Base-by-base conservation (phyloP, 805 yeast genomes). In the Kodamaea kaohsiungensis region DNA sequence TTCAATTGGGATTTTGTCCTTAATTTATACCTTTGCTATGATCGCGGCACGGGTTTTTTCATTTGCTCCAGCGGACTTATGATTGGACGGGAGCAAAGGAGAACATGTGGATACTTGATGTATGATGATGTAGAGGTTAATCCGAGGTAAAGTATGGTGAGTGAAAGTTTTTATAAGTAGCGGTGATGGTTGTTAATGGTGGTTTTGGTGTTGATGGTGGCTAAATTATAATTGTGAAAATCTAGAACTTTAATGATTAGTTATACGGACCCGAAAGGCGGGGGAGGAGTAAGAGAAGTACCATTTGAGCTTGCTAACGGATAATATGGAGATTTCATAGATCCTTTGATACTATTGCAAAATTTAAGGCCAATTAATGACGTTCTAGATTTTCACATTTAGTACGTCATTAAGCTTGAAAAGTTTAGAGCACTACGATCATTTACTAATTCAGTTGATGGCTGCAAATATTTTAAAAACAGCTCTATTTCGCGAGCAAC, bases 1-100 rank as follows among this genome's bases (percentile, higher is more conserved):
- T 46, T 46, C 22, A 19, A 4, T 15, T 33, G 48, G 35, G 35
- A 30, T 30, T 30, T 30, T 30, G 5, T 5, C 10, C 35, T 30
- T 4, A 40, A 40, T 40, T 40, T 40, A 40, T 40, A 40, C 19
- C 33, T 42, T 42, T 19, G 17, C 16, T 5, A 15, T 8, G 39
- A 22, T 45, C 27, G 48, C 37, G 48, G 43, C 19, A 39, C 17
- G 45, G 45, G 25, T 40, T 17, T 40, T 40, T 40, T 40, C 19
- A 16, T 4, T 15, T 15, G 19, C 45, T 15, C 42, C 19, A 12
- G 45, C n/a, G 45, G 19, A 17, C 25, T 16, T 40, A 19, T 40
- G 45, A 40, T 40, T 40, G 45, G 45, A 40, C 17, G 45, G 19
- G 7, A 5, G 35, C 35, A n/a, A 15, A 17, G 42, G 7, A 38